A percentile compares a stretch with the other conserved stretches of the same genome.
These are phyloP conservation scores for Pyrenochaeta sp. DNA, from an alignment of 2,329 filamentous ascomycete genomes.

Conservation along the genomic window DNA sequence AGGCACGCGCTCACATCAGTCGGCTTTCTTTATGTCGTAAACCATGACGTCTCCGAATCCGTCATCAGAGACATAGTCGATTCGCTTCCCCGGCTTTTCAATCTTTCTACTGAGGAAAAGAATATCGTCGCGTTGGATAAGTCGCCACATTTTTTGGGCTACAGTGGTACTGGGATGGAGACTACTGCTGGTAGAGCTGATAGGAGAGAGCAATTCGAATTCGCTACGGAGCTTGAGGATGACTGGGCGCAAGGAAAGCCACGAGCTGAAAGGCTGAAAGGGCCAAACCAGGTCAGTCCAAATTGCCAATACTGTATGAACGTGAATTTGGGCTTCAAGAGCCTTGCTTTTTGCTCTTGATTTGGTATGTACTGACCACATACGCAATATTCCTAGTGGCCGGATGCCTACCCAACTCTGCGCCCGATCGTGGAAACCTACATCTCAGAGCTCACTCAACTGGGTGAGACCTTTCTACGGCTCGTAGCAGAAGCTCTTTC, in stretches of 20 bases:
- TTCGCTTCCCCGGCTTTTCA: constrained; percentile 57
- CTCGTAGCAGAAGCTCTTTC: constrained; percentile 14
- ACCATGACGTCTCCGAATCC: constrained; percentile 6
- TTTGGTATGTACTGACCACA: not conserved
- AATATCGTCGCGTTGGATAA: constrained; percentile 39
- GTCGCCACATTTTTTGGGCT: constrained; percentile 69
- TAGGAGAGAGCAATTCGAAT: constrained; percentile 66
- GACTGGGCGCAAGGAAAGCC: constrained; percentile 8
- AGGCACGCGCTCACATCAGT: constrained; percentile 48
- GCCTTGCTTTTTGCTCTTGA: not conserved
- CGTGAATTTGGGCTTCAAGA: not conserved
- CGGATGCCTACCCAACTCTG: constrained; percentile 1
- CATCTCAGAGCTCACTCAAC: constrained; percentile 7
- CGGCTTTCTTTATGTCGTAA: constrained; percentile 12
- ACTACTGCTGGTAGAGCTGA: constrained; percentile 63
- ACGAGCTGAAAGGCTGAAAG: constrained; percentile 6
- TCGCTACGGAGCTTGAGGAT: constrained; percentile 61
- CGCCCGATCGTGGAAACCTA: constrained; percentile 9
- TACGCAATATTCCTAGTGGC: constrained; percentile 3
- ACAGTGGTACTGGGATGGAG: constrained; percentile 64
- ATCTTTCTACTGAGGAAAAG: constrained; percentile 14
- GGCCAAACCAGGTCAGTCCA: constrained; percentile 8
- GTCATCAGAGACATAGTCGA: constrained; percentile 7
- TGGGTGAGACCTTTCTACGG: constrained; percentile 7
- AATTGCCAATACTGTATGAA: too few relatives aligned